phyloP scores from a whole-genome alignment of 2,329 filamentous ascomycete genomes.

The Chaetomium sp. region DNA sequence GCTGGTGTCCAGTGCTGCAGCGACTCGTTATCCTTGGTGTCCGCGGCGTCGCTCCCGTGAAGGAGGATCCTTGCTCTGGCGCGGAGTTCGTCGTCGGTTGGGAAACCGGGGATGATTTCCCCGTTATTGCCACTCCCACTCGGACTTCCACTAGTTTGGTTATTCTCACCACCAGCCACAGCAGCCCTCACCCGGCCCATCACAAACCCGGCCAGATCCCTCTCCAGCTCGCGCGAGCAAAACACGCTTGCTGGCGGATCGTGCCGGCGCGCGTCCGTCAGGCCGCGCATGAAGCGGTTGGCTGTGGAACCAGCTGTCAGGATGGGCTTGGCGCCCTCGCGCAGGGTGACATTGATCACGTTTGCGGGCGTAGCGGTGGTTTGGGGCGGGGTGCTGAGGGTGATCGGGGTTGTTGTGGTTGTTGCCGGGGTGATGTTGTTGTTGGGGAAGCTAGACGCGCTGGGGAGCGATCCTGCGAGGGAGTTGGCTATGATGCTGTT shows the following conservation, averaged over 20 bases:
- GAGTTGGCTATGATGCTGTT: no score
- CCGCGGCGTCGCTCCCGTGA: no score
- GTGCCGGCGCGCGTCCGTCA: slow-evolving; percentile 35
- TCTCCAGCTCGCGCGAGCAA: slow-evolving; percentile 53
- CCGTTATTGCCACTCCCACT: no score
- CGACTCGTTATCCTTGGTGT: no score
- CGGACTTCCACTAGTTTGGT: not conserved
- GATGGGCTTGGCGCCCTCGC: slow-evolving; percentile 35
- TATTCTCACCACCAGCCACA: slow-evolving; percentile 22
- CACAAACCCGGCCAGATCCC: slow-evolving; percentile 45
- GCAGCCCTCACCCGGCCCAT: slow-evolving; percentile 31
- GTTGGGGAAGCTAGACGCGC: not conserved
- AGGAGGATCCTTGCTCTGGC: no score
- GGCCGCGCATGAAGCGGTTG: slow-evolving; percentile 42
- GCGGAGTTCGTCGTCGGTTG: slow-evolving; percentile 42
- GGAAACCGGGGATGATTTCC: slow-evolving; percentile 28
- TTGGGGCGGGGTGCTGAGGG: not conserved
- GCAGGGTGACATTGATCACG: slow-evolving; percentile 26
- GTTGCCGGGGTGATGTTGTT: not conserved
- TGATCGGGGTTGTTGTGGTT: not conserved
- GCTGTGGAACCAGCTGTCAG: slow-evolving; percentile 39
- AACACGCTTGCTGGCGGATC: slow-evolving; percentile 46
- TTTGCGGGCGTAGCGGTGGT: slow-evolving; percentile 3
- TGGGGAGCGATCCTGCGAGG: no score
- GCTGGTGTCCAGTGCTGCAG: slow-evolving; percentile 35